These are phyloP conservation scores for Asclepias syriaca DNA, from an alignment of 257 asterid genomes.

Conservation along the genomic window DNA sequence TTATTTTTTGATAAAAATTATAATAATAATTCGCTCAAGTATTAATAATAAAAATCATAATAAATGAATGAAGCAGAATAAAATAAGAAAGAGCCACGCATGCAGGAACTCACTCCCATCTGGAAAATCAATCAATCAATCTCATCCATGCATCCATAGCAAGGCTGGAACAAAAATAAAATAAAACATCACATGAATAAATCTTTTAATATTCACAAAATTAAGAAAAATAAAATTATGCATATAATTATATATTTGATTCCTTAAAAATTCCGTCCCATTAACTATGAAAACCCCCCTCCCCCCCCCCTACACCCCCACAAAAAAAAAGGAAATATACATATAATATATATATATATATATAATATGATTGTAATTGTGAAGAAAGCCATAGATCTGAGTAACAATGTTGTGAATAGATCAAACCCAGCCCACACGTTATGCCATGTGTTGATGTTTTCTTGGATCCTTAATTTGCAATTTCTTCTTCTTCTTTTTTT, in stretches of 20 bases:
- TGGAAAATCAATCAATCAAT: background rate
- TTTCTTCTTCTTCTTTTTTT: background rate
- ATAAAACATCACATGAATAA: background rate
- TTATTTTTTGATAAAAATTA: no score
- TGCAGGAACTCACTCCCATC: slow-evolving; percentile 3
- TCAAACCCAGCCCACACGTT: slow-evolving; percentile 5
- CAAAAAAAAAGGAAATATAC: background rate
- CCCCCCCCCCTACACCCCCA: background rate
- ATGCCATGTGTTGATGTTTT: slow-evolving; percentile 1
- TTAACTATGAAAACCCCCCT: background rate
- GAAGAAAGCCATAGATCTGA: background rate
- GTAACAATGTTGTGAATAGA: background rate
- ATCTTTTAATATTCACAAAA: background rate
- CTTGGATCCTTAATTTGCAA: background rate
- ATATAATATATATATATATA: no score
- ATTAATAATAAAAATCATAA: background rate
- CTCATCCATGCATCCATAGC: background rate
- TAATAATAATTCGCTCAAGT: no score
- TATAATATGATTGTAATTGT: background rate
- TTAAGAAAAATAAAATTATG: background rate
- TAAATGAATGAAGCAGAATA: background rate
- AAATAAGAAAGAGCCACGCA: background rate
- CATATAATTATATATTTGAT: background rate
- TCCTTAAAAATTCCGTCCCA: background rate
- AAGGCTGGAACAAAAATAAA: background rate